Conservation (phyloP, 495 filamentous ascomycete genomes). For the Trichoderma erinaceum region DNA sequence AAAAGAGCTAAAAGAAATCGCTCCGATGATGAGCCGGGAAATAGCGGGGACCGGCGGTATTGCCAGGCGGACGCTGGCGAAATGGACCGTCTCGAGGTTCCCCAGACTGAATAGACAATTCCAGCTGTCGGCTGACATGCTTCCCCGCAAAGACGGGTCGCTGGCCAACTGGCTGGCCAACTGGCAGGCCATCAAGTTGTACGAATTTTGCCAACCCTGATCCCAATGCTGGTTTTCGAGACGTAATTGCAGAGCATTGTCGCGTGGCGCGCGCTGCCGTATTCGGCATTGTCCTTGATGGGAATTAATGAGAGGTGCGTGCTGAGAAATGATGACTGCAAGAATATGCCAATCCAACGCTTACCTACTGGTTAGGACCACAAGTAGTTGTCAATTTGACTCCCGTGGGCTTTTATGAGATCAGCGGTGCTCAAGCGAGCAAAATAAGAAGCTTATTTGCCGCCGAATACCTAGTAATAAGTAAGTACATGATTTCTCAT, state of each 20-base stretch:
- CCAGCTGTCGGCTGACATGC: constrained; percentile 7
- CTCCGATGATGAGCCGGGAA: constrained; percentile 11
- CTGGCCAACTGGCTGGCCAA: background rate
- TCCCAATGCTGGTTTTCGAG: background rate
- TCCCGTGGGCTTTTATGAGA: background rate
- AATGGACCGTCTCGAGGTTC: background rate
- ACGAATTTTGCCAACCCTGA: background rate
- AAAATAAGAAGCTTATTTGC: constrained; percentile 1
- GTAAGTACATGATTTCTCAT: background rate
- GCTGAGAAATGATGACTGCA: background rate
- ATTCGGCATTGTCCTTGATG: background rate
- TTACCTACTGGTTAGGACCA: too few species aligned
- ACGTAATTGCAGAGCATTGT: constrained; percentile 8
- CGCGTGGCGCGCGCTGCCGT: background rate
- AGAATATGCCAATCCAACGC: background rate
- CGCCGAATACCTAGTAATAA: background rate
- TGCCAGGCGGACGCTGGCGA: background rate
- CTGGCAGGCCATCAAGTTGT: too few species aligned
- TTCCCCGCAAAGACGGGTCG: constrained; percentile 11
- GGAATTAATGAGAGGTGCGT: background rate
- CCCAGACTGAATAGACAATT: constrained; percentile 1
- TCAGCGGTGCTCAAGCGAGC: background rate
- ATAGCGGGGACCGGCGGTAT: background rate
- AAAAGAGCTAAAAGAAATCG: constrained; percentile 1
- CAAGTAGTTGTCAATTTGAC: background rate